A percentile compares a stretch with the other conserved stretches of the same genome.
Conservation (phyloP, 352 stramenopile species). For the Globisporangium yorkense region DNA sequence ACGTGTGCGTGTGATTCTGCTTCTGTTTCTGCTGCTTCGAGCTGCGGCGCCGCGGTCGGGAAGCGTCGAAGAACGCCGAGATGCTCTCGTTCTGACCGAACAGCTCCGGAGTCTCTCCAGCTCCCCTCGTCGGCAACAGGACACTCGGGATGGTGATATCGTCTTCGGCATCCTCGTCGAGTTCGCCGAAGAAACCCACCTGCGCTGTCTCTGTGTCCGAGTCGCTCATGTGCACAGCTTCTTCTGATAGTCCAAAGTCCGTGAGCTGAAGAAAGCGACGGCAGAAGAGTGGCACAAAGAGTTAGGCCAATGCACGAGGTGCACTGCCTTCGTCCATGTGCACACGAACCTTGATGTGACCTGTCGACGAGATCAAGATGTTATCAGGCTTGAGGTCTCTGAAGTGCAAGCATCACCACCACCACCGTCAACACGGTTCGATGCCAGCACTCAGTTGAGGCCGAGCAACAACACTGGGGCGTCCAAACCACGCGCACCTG, state of each 20-base stretch:
- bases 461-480: neutral
- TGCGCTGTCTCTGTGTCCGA: constrained; percentile 24
- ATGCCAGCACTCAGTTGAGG: neutral
- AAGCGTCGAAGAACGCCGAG: constrained; percentile 15
- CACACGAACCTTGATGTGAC: constrained; percentile 74
- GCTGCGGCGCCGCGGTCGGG: constrained; percentile 6
- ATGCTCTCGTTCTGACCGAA: constrained; percentile 20
- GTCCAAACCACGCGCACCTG: constrained; percentile 23
- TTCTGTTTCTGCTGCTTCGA: constrained; percentile 42
- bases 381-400: constrained; percentile 90
- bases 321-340: neutral
- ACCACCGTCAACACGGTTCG: neutral
- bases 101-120: constrained; percentile 14
- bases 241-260: constrained; percentile 83
- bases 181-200: constrained; percentile 12
- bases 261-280: constrained; percentile 45
- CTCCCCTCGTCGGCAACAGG: neutral
- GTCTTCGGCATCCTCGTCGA: constrained; percentile 13
- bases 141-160: neutral
- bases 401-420: neutral
- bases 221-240: constrained; percentile 53
- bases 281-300: neutral
- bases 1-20: constrained; percentile 44
- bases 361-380: constrained; percentile 83
- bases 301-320: neutral